Evolutionary conservation across 1,284 basidiomycete species (phyloP).

Genomic region (Heimioporus retisporus): DNA sequence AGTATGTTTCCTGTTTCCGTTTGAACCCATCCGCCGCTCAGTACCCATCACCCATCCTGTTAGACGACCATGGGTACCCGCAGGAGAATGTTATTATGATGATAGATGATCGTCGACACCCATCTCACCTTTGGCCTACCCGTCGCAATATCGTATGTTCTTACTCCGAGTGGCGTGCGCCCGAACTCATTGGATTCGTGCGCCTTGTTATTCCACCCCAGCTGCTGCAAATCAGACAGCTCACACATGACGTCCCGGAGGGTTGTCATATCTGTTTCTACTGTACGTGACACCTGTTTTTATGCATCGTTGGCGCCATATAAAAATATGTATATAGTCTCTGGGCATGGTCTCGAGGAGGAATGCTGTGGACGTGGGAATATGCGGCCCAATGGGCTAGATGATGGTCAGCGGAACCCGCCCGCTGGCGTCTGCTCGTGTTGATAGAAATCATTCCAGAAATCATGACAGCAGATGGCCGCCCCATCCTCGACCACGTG

Average conservation of each 20-base stretch:
- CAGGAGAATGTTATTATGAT: background rate
- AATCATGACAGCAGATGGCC: slow-evolving; percentile 1
- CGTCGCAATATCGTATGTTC: background rate
- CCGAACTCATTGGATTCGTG: too few relatives aligned
- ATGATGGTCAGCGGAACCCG: background rate
- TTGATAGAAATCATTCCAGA: background rate
- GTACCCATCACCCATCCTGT: background rate
- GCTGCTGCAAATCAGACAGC: slow-evolving; percentile 1
- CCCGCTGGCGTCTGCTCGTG: background rate
- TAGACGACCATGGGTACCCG: background rate
- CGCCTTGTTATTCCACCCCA: background rate
- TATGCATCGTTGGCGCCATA: too few relatives aligned
- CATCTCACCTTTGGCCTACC: slow-evolving; percentile 2
- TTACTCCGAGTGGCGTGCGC: background rate
- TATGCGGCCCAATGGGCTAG: background rate
- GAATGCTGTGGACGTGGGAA: background rate
- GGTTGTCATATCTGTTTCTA: slow-evolving; percentile 3
- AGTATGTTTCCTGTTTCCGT: background rate
- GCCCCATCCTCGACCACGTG: slow-evolving; percentile 2
- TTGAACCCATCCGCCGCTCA: background rate
- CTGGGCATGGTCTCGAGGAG: background rate
- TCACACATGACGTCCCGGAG: slow-evolving; percentile 2
- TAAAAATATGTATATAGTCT: background rate
- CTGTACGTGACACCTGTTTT: background rate
- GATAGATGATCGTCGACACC: background rate